Percentiles rank a stretch among this genome's conserved stretches.
These are phyloP conservation scores for Xylariaceae sp. DNA, from an alignment of 2,329 filamentous ascomycete species.

Conservation along the genomic window DNA sequence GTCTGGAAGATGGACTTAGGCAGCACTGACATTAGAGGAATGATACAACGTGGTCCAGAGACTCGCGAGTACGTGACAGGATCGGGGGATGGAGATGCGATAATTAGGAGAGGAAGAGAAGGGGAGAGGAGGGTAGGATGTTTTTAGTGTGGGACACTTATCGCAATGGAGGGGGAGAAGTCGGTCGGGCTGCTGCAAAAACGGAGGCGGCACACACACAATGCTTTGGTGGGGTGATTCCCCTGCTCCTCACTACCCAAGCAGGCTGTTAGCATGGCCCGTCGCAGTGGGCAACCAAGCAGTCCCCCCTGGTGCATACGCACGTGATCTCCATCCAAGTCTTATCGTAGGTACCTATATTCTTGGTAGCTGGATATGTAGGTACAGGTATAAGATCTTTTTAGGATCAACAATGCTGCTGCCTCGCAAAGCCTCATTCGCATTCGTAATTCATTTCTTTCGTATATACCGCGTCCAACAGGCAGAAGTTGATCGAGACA, in stretches of 20 bases:
- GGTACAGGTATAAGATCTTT: too few relatives aligned
- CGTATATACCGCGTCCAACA: too few relatives aligned
- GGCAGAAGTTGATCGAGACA: too few relatives aligned
- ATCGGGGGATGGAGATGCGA: constrained; percentile 12
- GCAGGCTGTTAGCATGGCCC: background rate
- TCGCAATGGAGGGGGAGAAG: constrained; percentile 30
- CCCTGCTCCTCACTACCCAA: background rate
- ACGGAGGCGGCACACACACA: constrained; percentile 9
- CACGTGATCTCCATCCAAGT: too few relatives aligned
- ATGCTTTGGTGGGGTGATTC: constrained; percentile 20
- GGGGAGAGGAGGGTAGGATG: constrained; percentile 21
- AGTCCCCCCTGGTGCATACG: too few relatives aligned
- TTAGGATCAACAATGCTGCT: too few relatives aligned
- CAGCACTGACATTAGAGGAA: constrained; percentile 2
- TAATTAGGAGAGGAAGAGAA: constrained; percentile 10
- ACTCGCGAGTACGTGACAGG: background rate
- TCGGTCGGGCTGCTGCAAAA: constrained; percentile 22
- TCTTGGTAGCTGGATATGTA: too few relatives aligned
- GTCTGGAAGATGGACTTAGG: constrained; percentile 4
- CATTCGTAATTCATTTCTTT: too few relatives aligned
- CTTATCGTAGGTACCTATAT: too few relatives aligned
- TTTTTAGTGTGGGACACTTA: constrained; percentile 25
- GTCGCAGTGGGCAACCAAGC: too few relatives aligned
- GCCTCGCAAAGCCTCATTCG: too few relatives aligned
- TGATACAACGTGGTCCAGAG: background rate